Percentiles rank a stretch among this genome's conserved stretches.
Evolutionary conservation across 306 rosid species (phyloP).

Genomic region (Medicago lupulina): DNA sequence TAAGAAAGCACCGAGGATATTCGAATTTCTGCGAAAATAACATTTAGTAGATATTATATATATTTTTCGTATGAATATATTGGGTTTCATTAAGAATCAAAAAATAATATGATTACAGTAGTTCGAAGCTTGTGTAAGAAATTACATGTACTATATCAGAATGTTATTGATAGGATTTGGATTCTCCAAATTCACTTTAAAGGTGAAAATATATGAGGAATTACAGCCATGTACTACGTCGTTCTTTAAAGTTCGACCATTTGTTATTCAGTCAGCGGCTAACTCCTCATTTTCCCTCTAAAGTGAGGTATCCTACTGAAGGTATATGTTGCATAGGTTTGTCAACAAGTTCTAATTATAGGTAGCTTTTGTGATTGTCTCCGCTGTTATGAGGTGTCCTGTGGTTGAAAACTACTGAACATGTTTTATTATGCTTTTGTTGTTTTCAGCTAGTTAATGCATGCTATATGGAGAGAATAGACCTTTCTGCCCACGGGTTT

Average conservation of each 20-base stretch:
- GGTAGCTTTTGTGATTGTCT: conserved; percentile 27
- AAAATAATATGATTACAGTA: background rate
- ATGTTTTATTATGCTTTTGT: conserved; percentile 40
- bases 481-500: conserved; percentile 98
- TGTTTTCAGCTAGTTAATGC: conserved; percentile 76
- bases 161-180: background rate
- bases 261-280: background rate
- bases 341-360: conserved; percentile 7
- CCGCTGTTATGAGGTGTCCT: conserved; percentile 24
- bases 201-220: background rate
- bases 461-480: conserved; percentile 82
- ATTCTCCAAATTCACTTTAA: background rate
- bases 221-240: background rate
- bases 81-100: conserved; percentile 6
- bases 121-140: too few species aligned
- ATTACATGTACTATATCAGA: too few species aligned
- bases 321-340: conserved; percentile 30
- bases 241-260: background rate
- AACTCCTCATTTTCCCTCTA: background rate
- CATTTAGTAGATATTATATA: conserved; percentile 6
- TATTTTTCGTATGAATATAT: conserved; percentile 29
- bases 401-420: conserved; percentile 41
- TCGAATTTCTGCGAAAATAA: background rate
- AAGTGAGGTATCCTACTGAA: background rate
- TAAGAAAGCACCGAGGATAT: conserved; percentile 22